Evolutionary conservation across 73 alveolate species (phyloP).

Genomic region (Tetrahymena elliotti): DNA sequence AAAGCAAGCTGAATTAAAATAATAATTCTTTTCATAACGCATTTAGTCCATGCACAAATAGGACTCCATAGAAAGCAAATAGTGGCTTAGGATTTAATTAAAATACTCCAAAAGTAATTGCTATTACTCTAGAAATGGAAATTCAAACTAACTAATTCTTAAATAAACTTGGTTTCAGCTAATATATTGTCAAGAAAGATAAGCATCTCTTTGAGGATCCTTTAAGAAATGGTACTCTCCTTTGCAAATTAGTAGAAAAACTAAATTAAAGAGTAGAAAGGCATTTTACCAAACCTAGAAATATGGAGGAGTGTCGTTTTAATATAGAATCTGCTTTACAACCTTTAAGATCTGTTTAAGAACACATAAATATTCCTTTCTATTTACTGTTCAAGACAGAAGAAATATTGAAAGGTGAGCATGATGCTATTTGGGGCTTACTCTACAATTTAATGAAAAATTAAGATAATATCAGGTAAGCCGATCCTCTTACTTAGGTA

Average conservation of each 20-base stretch:
- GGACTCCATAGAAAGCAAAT: background rate
- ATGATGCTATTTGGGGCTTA: background rate
- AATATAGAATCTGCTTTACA: background rate
- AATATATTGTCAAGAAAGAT: background rate
- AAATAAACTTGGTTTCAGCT: background rate
- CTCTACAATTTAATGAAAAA: background rate
- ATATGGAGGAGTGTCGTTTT: background rate
- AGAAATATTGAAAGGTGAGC: background rate
- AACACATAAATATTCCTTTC: background rate
- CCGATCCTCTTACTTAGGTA: background rate
- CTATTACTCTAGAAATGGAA: background rate
- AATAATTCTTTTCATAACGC: background rate
- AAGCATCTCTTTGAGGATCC: background rate
- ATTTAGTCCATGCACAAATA: background rate
- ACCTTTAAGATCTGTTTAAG: background rate
- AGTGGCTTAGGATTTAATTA: background rate
- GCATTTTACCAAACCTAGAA: background rate
- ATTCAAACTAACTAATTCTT: background rate
- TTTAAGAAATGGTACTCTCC: background rate
- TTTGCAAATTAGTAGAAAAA: background rate
- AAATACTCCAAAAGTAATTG: background rate
- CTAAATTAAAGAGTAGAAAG: background rate
- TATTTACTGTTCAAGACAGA: background rate
- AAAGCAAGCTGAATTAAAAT: background rate
- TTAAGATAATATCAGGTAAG: background rate